These are phyloP conservation scores for Scedosporium dehoogii DNA, from an alignment of 2,329 filamentous ascomycete species.

Conservation along the genomic window DNA sequence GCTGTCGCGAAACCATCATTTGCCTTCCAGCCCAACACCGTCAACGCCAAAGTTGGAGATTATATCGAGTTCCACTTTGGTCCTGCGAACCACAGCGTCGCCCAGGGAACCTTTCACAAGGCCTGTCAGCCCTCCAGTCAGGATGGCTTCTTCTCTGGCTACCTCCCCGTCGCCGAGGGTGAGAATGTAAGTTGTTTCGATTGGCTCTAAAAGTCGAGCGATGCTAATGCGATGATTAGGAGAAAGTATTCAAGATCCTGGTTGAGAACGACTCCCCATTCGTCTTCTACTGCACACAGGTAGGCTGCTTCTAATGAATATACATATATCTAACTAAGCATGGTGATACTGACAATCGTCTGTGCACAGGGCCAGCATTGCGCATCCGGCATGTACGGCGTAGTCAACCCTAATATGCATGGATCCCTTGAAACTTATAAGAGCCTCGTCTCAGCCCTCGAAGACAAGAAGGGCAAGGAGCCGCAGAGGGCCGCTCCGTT, in stretches of 20 bases:
- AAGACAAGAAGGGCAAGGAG: constrained; percentile 10
- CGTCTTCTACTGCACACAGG: constrained; percentile 27
- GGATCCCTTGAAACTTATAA: constrained; percentile 22
- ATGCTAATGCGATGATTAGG: constrained; percentile 12
- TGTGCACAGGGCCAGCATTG: constrained; percentile 21
- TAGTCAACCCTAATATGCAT: constrained; percentile 22
- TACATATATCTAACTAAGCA: no score
- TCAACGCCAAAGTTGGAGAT: constrained; percentile 22
- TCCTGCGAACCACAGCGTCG: constrained; percentile 27
- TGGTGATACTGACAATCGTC: background rate
- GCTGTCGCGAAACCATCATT: constrained; percentile 20
- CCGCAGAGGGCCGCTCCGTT: constrained; percentile 16
- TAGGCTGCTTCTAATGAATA: background rate
- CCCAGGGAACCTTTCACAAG: constrained; percentile 22
- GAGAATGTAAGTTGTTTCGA: constrained; percentile 18
- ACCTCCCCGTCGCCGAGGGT: constrained; percentile 18
- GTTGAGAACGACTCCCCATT: constrained; percentile 22
- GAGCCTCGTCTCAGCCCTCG: constrained; percentile 7
- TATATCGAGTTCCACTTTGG: constrained; percentile 27
- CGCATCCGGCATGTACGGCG: constrained; percentile 27
- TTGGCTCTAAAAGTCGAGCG: background rate
- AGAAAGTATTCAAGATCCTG: constrained; percentile 24
- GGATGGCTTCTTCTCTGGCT: constrained; percentile 29
- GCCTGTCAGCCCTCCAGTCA: constrained; percentile 23
- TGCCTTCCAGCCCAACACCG: constrained; percentile 22